phyloP scores from a whole-genome alignment of 2,329 filamentous ascomycete species.

The Arthrobotrys iridis region DNA sequence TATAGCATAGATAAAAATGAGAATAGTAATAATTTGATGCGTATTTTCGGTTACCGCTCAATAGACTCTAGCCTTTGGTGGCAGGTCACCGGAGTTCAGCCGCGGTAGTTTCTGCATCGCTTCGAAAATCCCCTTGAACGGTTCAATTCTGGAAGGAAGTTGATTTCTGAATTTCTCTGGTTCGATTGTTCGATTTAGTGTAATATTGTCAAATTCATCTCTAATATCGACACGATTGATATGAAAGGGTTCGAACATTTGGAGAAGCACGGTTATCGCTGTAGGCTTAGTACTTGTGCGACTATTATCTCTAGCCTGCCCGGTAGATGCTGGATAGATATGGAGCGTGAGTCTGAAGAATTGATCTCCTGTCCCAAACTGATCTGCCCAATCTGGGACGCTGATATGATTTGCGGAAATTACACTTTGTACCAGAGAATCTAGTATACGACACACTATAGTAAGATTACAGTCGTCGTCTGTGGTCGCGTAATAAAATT shows the following conservation, averaged over 20 bases:
- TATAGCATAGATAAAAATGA: not conserved
- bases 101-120: not conserved
- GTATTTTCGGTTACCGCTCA: not conserved
- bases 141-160: not conserved
- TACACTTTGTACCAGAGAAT: not conserved
- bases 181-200: not conserved
- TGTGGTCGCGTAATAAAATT: too few relatives aligned
- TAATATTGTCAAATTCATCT: not conserved
- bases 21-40: not conserved
- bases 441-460: too few relatives aligned
- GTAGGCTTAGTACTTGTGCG: not conserved
- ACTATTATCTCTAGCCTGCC: not conserved
- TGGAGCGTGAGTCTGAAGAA: conserved; percentile 6
- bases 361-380: not conserved
- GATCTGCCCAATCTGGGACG: not conserved
- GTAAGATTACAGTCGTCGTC: too few relatives aligned
- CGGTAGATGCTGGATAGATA: not conserved
- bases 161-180: not conserved
- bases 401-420: not conserved
- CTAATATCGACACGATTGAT: not conserved
- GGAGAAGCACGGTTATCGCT: conserved; percentile 1
- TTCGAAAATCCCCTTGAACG: not conserved
- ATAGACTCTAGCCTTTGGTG: not conserved
- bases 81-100: not conserved
- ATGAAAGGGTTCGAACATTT: conserved; percentile 12